A percentile compares a stretch with the other conserved stretches of the same genome.
phyloP scores from a whole-genome alignment of 768 basidiomycete genomes.

The Termitomyces sp. region DNA sequence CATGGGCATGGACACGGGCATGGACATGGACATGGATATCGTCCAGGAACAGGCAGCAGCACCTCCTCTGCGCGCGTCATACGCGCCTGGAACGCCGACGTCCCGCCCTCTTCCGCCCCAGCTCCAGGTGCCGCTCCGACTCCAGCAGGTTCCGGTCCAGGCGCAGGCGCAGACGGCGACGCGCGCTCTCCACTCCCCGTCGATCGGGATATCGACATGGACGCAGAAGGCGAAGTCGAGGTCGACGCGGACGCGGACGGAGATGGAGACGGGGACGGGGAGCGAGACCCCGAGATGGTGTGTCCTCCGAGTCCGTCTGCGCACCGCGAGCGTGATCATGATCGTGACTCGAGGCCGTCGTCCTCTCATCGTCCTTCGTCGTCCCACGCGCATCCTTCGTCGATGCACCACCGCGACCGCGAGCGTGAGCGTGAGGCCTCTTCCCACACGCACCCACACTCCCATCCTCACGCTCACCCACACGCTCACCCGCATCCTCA shows the following conservation, averaged over 20 bases:
- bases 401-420: not conserved
- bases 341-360: constrained; percentile 11
- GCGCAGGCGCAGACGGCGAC: too few species aligned
- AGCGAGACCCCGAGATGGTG: constrained; percentile 27
- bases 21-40: not conserved
- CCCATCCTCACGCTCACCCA: not conserved
- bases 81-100: constrained; percentile 10
- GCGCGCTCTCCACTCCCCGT: too few species aligned
- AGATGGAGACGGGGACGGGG: too few species aligned
- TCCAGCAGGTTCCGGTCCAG: too few species aligned
- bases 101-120: not conserved
- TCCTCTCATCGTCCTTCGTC: not conserved
- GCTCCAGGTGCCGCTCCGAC: too few species aligned
- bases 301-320: not conserved
- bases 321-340: not conserved
- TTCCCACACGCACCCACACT: not conserved
- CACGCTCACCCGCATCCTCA: constrained; percentile 1
- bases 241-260: too few species aligned
- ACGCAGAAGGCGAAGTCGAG: constrained; percentile 18
- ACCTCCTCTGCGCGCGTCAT: not conserved
- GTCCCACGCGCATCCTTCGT: not conserved
- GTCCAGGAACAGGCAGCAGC: not conserved
- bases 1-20: not conserved
- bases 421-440: not conserved
- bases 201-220: not conserved